These are phyloP conservation scores for Lentinula lateritia DNA, from an alignment of 768 basidiomycete genomes.

Conservation along the genomic window DNA sequence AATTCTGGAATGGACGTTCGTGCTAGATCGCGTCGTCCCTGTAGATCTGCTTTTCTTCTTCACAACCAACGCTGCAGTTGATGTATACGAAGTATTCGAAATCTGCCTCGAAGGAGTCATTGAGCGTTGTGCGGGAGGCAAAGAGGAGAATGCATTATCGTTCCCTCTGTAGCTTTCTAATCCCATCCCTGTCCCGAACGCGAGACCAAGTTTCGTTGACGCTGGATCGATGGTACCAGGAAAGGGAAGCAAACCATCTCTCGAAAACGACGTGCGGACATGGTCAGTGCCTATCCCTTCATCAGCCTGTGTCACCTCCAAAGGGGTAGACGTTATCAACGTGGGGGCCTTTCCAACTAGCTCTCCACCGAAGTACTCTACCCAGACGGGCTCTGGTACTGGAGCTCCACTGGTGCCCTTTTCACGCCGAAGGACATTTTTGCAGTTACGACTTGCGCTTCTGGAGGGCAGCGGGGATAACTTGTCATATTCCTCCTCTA, in stretches of 20 bases:
- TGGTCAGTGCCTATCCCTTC: background rate
- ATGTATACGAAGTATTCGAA: background rate
- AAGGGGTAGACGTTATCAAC: background rate
- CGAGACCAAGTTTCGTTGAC: background rate
- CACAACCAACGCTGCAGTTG: background rate
- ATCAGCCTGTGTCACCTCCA: background rate
- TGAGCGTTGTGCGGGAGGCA: background rate
- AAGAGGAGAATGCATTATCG: background rate
- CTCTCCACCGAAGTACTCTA: constrained; percentile 5
- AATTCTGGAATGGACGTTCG: background rate
- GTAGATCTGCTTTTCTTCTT: background rate
- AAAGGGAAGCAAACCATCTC: background rate
- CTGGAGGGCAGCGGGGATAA: background rate
- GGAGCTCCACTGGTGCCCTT: background rate
- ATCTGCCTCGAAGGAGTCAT: background rate
- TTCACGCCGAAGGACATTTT: background rate
- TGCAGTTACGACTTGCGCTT: background rate
- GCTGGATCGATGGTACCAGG: background rate
- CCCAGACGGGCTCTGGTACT: background rate
- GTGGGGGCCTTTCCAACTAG: background rate
- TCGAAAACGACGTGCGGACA: background rate
- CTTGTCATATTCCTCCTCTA: background rate
- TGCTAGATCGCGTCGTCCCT: background rate
- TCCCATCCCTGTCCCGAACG: background rate
- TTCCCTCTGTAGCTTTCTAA: background rate